Conservation (phyloP, 2,329 filamentous ascomycete species). For the Paraphaeosphaeria minitans region DNA sequence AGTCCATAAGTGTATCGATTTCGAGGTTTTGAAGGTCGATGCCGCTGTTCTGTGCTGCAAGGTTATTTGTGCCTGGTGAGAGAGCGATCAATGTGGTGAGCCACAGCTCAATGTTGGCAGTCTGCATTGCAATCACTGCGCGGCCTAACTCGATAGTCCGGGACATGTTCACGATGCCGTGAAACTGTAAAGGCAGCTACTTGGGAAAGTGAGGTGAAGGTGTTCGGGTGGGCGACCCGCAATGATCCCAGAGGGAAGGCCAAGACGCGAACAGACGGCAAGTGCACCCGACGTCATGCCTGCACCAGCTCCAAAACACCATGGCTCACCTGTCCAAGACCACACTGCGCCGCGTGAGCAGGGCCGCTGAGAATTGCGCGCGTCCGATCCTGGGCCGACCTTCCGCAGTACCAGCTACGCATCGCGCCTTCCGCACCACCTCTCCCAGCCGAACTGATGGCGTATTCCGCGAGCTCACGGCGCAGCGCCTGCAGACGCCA, state of each 20-base stretch:
- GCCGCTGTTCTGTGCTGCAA: constrained; percentile 25
- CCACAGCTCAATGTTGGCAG: constrained; percentile 40
- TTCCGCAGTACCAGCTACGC: background rate
- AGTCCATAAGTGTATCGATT: constrained; percentile 19
- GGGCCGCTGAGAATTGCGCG: constrained; percentile 11
- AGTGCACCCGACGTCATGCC: constrained; percentile 28
- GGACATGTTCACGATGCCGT: constrained; percentile 25
- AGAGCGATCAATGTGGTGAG: constrained; percentile 43
- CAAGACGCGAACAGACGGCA: constrained; percentile 26
- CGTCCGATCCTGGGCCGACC: background rate
- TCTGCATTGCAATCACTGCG: constrained; percentile 36
- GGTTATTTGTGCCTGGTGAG: constrained; percentile 34
- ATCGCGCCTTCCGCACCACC: constrained; percentile 26
- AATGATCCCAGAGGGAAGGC: constrained; percentile 12
- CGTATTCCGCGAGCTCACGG: constrained; percentile 61
- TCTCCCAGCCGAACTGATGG: constrained; percentile 55
- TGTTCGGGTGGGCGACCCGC: constrained; percentile 7
- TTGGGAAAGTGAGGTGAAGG: background rate
- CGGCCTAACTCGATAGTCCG: constrained; percentile 41
- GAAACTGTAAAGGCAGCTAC: constrained; percentile 8
- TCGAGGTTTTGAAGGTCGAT: constrained; percentile 30
- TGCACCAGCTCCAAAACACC: constrained; percentile 13
- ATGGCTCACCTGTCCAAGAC: constrained; percentile 31
- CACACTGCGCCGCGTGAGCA: constrained; percentile 25
- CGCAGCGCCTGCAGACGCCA: constrained; percentile 60